These are phyloP conservation scores for Trypanosoma lewisi DNA, from an alignment of 208 protist genomes.

Conservation along the genomic window DNA sequence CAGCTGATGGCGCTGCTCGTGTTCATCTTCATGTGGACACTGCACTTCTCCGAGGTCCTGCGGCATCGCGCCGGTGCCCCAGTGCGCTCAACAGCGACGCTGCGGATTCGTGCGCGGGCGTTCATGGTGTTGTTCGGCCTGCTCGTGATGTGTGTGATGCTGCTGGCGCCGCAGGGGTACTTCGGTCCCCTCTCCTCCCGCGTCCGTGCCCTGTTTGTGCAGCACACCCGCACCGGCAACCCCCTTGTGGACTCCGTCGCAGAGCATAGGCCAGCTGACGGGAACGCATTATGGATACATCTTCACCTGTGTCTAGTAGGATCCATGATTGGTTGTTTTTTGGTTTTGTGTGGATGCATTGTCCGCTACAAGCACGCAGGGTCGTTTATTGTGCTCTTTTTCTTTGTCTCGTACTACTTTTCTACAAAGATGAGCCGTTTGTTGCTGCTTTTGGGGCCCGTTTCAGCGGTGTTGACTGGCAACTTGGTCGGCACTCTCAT, in stretches of 20 bases:
- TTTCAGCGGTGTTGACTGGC: too few species aligned
- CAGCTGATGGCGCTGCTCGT: constrained; percentile 93
- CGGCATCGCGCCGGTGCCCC: constrained; percentile 22
- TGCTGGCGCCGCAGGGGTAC: constrained; percentile 45
- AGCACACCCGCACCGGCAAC: constrained; percentile 75
- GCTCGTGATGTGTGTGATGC: constrained; percentile 23
- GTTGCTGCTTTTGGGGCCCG: too few species aligned
- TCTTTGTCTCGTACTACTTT: too few species aligned
- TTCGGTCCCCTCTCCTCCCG: constrained; percentile 54
- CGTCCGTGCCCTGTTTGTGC: constrained; percentile 66
- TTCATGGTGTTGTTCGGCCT: constrained; percentile 25
- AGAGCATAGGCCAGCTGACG: constrained; percentile 46
- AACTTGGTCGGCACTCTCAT: too few species aligned
- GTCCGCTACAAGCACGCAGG: too few species aligned
- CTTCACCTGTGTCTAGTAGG: constrained; percentile 27
- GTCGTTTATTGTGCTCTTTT: too few species aligned
- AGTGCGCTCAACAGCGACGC: constrained; percentile 27
- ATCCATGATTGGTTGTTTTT: too few species aligned
- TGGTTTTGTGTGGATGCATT: too few species aligned
- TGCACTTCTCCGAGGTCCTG: constrained; percentile 28
- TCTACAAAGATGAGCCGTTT: too few species aligned
- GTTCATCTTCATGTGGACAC: constrained; percentile 50
- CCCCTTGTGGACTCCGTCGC: constrained; percentile 81
- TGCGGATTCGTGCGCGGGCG: constrained; percentile 33
- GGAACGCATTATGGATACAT: constrained; percentile 30